A percentile compares a stretch with the other conserved stretches of the same genome.
Conservation (phyloP, 305 asterid genomes). For the Solanum hybrid region DNA sequence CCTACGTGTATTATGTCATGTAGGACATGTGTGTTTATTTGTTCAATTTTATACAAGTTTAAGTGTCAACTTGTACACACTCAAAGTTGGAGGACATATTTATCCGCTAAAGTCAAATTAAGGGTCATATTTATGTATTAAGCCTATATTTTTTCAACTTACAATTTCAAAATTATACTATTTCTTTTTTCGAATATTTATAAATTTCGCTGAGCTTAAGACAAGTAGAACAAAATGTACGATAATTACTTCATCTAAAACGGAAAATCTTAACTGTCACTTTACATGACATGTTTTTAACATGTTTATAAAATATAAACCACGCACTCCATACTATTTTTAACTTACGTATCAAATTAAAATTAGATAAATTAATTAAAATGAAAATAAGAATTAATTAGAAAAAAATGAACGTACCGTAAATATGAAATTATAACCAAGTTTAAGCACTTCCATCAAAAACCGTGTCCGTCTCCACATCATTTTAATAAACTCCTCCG, state of each 20-base stretch:
- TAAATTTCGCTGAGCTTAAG: not conserved
- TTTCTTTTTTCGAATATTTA: not conserved
- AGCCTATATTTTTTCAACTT: not conserved
- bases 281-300: not conserved
- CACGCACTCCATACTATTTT: not conserved
- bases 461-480: conserved; percentile 73
- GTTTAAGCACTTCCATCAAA: conserved; percentile 37
- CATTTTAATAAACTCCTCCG: conserved; percentile 55
- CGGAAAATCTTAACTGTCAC: not conserved
- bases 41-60: no score
- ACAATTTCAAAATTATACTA: not conserved
- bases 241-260: not conserved
- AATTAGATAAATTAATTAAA: not conserved
- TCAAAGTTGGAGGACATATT: no score
- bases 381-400: not conserved
- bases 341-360: not conserved
- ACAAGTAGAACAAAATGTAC: not conserved
- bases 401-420: conserved; percentile 27
- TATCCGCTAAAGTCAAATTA: no score
- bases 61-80: no score
- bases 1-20: no score
- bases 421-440: conserved; percentile 57
- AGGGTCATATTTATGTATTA: no score
- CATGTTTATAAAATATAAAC: not conserved
- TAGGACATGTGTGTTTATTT: no score